phyloP scores from a whole-genome alignment of 1,284 basidiomycete genomes.

The Inonotus hispidus region DNA sequence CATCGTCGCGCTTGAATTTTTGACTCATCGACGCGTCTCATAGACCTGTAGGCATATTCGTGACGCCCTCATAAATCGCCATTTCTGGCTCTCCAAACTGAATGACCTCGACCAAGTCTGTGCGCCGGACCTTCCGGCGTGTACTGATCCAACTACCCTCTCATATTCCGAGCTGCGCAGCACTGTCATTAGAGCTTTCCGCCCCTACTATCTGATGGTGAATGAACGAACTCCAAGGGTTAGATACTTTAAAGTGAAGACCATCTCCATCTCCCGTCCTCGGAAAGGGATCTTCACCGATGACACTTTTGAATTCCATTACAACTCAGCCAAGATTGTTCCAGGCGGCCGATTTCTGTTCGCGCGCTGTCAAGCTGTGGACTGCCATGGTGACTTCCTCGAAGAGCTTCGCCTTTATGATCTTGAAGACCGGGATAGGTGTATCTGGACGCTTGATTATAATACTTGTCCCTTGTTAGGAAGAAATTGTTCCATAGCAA shows the following conservation, averaged over 20 bases:
- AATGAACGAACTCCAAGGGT: not conserved
- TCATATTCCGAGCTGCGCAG: not conserved
- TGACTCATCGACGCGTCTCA: not conserved
- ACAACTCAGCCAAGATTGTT: not conserved
- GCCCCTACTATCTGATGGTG: not conserved
- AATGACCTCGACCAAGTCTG: not conserved
- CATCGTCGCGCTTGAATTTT: not conserved
- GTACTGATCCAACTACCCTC: not conserved
- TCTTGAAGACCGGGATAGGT: not conserved
- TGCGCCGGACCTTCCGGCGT: not conserved
- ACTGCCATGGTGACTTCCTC: too few relatives aligned
- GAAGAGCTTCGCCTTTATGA: not conserved
- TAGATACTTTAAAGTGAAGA: not conserved
- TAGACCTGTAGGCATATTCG: not conserved
- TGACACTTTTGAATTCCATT: not conserved
- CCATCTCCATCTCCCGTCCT: not conserved
- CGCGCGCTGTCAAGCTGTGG: not conserved
- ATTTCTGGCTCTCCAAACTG: not conserved
- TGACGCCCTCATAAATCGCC: not conserved
- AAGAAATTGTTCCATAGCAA: not conserved
- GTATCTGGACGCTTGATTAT: not conserved
- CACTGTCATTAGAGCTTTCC: not conserved
- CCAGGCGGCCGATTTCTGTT: not conserved
- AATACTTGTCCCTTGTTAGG: not conserved
- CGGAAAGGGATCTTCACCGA: too few relatives aligned